Percentiles rank a stretch among this genome's conserved stretches.
Evolutionary conservation across 2,329 filamentous ascomycete species (phyloP).

Genomic region (Aspergillus neoniger): DNA sequence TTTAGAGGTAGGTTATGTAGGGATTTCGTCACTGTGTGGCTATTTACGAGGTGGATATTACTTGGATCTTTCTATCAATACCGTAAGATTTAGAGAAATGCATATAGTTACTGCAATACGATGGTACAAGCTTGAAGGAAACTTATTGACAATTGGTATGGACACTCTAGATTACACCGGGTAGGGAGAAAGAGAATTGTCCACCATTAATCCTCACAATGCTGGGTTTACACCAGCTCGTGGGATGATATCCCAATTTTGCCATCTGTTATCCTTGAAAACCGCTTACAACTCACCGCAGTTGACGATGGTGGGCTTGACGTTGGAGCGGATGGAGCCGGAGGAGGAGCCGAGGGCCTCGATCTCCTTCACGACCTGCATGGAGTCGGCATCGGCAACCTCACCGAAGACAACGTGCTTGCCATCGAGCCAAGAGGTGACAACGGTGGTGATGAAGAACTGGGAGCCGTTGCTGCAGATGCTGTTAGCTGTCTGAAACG

Average conservation of each 20-base stretch:
- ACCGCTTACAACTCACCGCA: conserved; percentile 50
- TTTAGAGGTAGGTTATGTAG: no score
- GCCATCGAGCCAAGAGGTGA: conserved; percentile 67
- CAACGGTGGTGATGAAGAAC: conserved; percentile 72
- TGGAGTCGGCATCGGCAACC: conserved; percentile 58
- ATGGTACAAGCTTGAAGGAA: neutral
- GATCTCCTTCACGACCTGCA: conserved; percentile 59
- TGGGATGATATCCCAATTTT: neutral
- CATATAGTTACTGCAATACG: no score
- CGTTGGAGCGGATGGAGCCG: conserved; percentile 54
- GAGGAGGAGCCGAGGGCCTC: conserved; percentile 60
- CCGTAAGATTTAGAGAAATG: no score
- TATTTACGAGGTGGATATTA: no score
- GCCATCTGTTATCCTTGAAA: neutral
- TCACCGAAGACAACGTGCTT: conserved; percentile 71
- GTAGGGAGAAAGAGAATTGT: conserved; percentile 19
- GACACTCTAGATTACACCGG: conserved; percentile 35
- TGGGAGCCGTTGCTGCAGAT: conserved; percentile 64
- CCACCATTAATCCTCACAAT: conserved; percentile 8
- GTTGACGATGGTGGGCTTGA: conserved; percentile 58
- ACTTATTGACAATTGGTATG: conserved; percentile 14
- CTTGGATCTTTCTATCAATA: no score
- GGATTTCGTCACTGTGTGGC: no score
- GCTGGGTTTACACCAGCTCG: neutral
- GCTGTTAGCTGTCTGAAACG: conserved; percentile 6